These are phyloP conservation scores for Auxenochlorella protothecoides DNA, from an alignment of 139 green algal species.

Conservation along the genomic window DNA sequence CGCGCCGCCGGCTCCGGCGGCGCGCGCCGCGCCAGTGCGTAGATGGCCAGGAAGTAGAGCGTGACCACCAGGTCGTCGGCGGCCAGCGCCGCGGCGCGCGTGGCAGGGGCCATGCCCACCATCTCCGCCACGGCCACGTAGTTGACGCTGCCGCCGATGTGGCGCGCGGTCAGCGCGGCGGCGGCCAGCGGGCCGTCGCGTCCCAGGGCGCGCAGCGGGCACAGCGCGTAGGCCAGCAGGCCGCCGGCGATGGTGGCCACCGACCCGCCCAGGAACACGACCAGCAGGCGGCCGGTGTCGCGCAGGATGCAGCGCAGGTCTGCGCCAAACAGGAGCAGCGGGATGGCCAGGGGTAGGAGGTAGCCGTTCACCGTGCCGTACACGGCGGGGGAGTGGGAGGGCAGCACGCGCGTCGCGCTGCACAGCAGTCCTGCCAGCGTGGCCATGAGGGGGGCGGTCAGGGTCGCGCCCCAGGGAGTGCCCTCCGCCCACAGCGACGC, in stretches of 20 bases:
- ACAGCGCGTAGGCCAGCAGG: slow-evolving; percentile 45
- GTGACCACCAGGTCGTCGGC: slow-evolving; percentile 85
- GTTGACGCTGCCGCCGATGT: slow-evolving; percentile 89
- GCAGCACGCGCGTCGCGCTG: slow-evolving; percentile 31
- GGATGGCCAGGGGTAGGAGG: slow-evolving; percentile 82
- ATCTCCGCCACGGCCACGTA: slow-evolving; percentile 75
- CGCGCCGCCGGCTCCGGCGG: slow-evolving; percentile 25
- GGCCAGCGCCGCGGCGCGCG: slow-evolving; percentile 64
- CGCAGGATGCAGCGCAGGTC: slow-evolving; percentile 63
- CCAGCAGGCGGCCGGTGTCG: slow-evolving; percentile 63
- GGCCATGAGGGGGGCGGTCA: slow-evolving; percentile 34
- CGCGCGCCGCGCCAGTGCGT: slow-evolving; percentile 47
- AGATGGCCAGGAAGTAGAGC: slow-evolving; percentile 74
- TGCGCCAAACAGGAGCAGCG: slow-evolving; percentile 77
- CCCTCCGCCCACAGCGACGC: too few species aligned
- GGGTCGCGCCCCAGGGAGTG: too few species aligned
- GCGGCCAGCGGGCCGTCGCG: slow-evolving; percentile 70
- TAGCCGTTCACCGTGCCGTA: slow-evolving; percentile 65
- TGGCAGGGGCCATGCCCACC: slow-evolving; percentile 36
- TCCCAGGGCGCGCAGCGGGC: slow-evolving; percentile 56
- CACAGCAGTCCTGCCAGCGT: slow-evolving; percentile 50
- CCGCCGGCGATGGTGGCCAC: slow-evolving; percentile 52
- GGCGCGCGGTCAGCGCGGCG: slow-evolving; percentile 64
- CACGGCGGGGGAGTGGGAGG: slow-evolving; percentile 18
- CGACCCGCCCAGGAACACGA: slow-evolving; percentile 57